Base-by-base conservation (phyloP, 225 moss, liverwort and hornwort species). In the Pleurozium schreberi region DNA sequence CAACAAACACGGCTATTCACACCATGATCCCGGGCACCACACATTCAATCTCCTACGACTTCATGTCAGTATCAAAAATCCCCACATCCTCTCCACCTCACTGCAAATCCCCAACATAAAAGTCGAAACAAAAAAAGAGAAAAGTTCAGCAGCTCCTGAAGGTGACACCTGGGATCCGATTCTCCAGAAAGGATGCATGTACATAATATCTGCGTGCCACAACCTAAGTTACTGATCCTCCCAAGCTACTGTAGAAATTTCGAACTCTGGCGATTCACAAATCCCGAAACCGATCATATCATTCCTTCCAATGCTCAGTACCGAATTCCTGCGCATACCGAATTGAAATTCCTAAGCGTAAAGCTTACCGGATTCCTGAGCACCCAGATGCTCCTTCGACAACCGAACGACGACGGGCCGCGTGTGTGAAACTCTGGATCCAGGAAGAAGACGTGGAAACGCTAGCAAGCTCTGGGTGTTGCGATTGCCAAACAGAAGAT, bases 291-390 rank as follows among this genome's bases (percentile, higher is more conserved):
- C 59, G 36, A 80, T 57, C 57, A 57, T 42, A 43, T 5, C 74
- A 43, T 21, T 33, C 27, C 45, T 74, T 47, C 85, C 45, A 74
- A 80, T 80, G 57, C 88, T 76, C 50, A 14, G 63, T 31, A 84
- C 88, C 91, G 38, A 75, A 47, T 47, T 86, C 93, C 50, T 73
- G 7, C 11, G 52, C 55, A 4, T 7, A 25, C 43, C 43, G 31
- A 45, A n/a, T 55, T 55, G 55, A 55, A 55, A 57, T 47, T 58
- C 73, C 18, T n/a, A n/a, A n/a, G n/a, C n/a, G n/a, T n/a, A 6
- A 20, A 26, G 45, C 90, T 82, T 87, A 93, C 91, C 91, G 15
- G 73, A 58, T 70, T 85, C 93, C 63, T 75, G 87, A 4, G 49
- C 65, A 27, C 76, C 49, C 26, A 81, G 58, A 75, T 49, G 63